Conservation (phyloP, 192 early-diverging fungal species). For the Gigaspora rosea region DNA sequence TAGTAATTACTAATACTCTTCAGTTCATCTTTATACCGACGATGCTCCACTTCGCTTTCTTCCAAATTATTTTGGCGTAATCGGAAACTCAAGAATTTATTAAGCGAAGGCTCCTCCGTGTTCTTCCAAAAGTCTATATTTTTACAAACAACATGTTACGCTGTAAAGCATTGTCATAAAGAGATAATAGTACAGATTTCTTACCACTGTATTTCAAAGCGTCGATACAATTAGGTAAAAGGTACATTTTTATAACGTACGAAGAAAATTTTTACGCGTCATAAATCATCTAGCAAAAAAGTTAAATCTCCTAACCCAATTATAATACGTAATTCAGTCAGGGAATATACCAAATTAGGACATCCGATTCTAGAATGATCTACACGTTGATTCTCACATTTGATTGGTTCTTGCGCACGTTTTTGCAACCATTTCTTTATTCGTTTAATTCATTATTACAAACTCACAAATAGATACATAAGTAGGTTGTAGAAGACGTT, state of each 20-base stretch:
- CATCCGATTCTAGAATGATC: too few species aligned
- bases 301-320: too few species aligned
- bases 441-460: too few species aligned
- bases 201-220: slow-evolving; percentile 5
- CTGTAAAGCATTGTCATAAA: neutral
- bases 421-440: too few species aligned
- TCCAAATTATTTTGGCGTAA: neutral
- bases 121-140: slow-evolving; percentile 17
- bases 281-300: too few species aligned
- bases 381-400: too few species aligned
- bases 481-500: too few species aligned
- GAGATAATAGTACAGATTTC: neutral
- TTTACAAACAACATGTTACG: slow-evolving; percentile 9
- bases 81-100: slow-evolving; percentile 6
- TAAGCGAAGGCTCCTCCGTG: neutral
- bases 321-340: too few species aligned
- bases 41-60: slow-evolving; percentile 10
- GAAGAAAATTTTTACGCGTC: too few species aligned
- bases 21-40: neutral
- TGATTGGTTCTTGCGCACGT: too few species aligned
- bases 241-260: neutral
- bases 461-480: too few species aligned
- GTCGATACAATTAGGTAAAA: neutral
- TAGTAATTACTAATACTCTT: slow-evolving; percentile 6
- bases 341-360: too few species aligned